Conservation (phyloP, 208 protist species). For the Leishmania major region DNA sequence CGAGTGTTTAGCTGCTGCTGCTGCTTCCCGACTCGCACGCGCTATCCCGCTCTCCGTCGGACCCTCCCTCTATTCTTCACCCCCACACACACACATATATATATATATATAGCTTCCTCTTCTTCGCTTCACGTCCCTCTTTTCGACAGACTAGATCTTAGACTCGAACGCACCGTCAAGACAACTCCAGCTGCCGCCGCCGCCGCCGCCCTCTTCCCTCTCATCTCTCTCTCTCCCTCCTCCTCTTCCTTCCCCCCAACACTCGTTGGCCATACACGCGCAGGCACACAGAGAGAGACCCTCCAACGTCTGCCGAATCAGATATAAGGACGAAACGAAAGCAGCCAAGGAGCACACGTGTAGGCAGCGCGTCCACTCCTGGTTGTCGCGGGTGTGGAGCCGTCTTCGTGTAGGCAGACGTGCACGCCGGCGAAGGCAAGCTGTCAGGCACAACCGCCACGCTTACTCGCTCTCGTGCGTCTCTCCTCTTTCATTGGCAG, state of each 20-base stretch:
- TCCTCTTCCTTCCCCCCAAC: background rate
- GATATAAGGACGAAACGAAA: background rate
- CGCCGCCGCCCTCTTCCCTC: background rate
- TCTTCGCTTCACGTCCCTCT: background rate
- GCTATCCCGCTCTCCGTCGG: background rate
- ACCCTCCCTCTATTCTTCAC: no score
- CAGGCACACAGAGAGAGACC: background rate
- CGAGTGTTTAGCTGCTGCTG: background rate
- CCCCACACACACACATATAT: no score
- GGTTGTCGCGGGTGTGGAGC: background rate
- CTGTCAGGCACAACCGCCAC: background rate
- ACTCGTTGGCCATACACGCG: background rate
- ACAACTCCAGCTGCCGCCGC: background rate
- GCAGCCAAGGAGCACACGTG: background rate
- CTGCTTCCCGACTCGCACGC: background rate
- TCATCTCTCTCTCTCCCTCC: background rate
- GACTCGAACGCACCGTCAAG: background rate
- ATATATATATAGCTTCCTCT: background rate
- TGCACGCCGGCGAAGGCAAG: background rate
- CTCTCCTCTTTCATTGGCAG: background rate
- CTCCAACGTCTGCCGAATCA: background rate
- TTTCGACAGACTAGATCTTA: background rate
- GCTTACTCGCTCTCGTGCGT: background rate
- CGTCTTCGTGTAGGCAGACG: background rate
- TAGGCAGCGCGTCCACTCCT: background rate